phyloP scores from a whole-genome alignment of 148 eudicot species.

The Chenopodium berlandieri region DNA sequence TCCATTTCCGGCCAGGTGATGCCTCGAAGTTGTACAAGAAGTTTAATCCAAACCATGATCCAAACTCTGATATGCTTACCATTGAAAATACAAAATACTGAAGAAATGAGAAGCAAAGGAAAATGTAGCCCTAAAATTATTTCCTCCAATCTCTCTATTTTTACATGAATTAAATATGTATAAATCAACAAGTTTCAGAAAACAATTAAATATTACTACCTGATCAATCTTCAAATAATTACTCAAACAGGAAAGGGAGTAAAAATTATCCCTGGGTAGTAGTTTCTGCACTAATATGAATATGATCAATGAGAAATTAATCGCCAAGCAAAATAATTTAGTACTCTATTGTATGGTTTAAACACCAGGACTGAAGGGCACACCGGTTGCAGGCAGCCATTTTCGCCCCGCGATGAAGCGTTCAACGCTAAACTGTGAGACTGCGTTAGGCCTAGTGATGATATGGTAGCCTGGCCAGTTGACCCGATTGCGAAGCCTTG shows the following conservation, averaged over 20 bases:
- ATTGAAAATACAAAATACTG: background rate
- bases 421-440: conserved; percentile 36
- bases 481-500: conserved; percentile 40
- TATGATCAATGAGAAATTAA: conserved; percentile 32
- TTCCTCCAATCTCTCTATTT: background rate
- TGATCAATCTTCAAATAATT: conserved; percentile 13
- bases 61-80: background rate
- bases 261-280: conserved; percentile 1
- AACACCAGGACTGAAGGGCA: conserved; percentile 50
- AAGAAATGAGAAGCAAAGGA: background rate
- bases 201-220: background rate
- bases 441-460: conserved; percentile 27
- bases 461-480: conserved; percentile 58
- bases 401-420: conserved; percentile 53
- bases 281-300: conserved; percentile 19
- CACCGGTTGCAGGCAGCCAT: conserved; percentile 66
- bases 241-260: background rate
- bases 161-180: conserved; percentile 11
- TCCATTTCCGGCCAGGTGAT: background rate
- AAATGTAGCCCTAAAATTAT: background rate
- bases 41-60: background rate
- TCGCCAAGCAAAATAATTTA: conserved; percentile 5
- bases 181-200: background rate
- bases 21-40: background rate
- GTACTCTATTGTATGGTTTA: conserved; percentile 18